Base-by-base conservation (phyloP, 352 stramenopile species). In the Pythium volutum region DNA sequence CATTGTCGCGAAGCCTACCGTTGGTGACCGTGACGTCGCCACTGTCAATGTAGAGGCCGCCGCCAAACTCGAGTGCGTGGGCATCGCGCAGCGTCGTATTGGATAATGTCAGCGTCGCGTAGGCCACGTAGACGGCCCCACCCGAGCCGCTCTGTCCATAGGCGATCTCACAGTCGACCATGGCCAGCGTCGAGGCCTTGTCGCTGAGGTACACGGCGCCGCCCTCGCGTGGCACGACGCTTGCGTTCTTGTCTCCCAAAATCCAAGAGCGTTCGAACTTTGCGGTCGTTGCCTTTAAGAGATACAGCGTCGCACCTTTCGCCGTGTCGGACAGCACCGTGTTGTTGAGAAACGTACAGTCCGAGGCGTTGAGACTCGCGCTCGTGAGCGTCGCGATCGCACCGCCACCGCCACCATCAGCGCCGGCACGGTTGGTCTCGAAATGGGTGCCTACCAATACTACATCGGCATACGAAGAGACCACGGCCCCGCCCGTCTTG, bases 51-150 rank as follows among this genome's bases (percentile, higher is more conserved):
- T 62, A 88, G 22, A 91, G 64, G 12, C 65, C 71, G 10, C 71
- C 78, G 8, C 79, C 82, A 69, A 89, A 91, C 15, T 89, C 71
- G 34, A 68, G 71, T 1, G 68, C 67, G 34, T 70, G 69, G 0
- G 70, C 66, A 14, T 68, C 64, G 2, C 67, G 38, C 18, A 91
- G n/a, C 0, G 59, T 77, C 9, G 67, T 75, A 18, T 83, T 71
- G 20, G 46, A 47, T 0, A 89, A 38, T 15, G 38, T 52, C 0
- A 89, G 20, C 0, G 25, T 36, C 0, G 56, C 47, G 8, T 42
- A 36, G 2, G 71, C 65, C 0, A 70, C 70, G 59, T 81, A 89
- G 29, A 91, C 73, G 5, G 70, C 59, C 0, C 78, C 80, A 10
- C 82, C 82, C 0, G 64, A 77, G 33, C 57, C 70, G 23, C 76